A percentile compares a stretch with the other conserved stretches of the same genome.
phyloP scores from a whole-genome alignment of 2,329 filamentous ascomycete genomes.

The Orbilia brochopaga region DNA sequence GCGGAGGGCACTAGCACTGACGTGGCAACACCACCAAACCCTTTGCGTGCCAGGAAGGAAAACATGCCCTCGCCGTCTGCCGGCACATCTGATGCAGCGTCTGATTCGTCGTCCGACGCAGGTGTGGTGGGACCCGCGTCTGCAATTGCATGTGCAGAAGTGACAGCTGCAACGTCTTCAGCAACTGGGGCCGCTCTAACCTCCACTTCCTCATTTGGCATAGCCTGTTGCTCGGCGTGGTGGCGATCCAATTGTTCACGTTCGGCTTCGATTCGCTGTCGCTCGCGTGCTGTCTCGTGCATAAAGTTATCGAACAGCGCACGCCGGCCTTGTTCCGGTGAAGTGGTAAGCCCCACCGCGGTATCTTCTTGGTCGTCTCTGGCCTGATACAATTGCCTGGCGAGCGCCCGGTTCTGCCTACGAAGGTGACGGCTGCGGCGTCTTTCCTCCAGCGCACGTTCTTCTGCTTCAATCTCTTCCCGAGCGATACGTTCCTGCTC shows the following conservation, averaged over 20 bases:
- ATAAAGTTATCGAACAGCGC: conserved; percentile 40
- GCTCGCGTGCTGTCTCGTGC: conserved; percentile 33
- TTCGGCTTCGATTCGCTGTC: conserved; percentile 47
- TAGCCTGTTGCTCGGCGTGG: conserved; percentile 24
- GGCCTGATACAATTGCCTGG: conserved; percentile 31
- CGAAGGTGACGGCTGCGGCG: conserved; percentile 31
- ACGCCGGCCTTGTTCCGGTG: conserved; percentile 43
- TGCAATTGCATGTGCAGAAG: conserved; percentile 27
- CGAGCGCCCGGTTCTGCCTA: conserved; percentile 36
- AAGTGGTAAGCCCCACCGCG: conserved; percentile 24
- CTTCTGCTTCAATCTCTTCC: conserved; percentile 23
- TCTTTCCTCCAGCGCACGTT: conserved; percentile 22
- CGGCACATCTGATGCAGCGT: conserved; percentile 19
- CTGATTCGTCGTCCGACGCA: conserved; percentile 45
- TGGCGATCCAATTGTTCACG: conserved; percentile 13
- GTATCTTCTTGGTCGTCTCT: conserved; percentile 37
- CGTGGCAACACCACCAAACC: conserved; percentile 43
- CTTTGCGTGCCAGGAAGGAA: conserved; percentile 39
- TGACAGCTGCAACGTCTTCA: conserved; percentile 33
- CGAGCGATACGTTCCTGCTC: conserved; percentile 14
- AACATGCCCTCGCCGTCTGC: conserved; percentile 40
- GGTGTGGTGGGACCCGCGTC: conserved; percentile 24
- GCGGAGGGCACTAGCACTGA: conserved; percentile 33
- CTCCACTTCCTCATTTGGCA: conserved; percentile 30
- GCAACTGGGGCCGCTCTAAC: conserved; percentile 10